These are phyloP conservation scores for Hypoxylon sp. DNA, from an alignment of 2,329 filamentous ascomycete species.

Conservation along the genomic window DNA sequence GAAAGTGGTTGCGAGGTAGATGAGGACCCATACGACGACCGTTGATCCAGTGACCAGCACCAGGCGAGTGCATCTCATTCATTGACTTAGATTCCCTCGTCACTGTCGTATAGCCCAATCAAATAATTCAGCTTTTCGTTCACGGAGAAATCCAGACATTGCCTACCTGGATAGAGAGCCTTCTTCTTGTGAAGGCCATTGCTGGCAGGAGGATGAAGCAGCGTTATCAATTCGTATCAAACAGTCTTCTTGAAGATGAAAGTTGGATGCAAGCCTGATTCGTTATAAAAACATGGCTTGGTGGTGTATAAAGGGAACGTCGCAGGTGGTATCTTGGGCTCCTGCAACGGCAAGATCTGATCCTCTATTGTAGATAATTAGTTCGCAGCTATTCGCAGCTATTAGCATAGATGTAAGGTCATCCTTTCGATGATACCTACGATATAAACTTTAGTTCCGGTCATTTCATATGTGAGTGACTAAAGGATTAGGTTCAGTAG, in stretches of 20 bases:
- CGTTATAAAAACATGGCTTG: background rate
- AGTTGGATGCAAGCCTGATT: background rate
- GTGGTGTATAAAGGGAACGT: conserved; percentile 12
- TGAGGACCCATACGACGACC: conserved; percentile 29
- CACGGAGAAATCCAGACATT: background rate
- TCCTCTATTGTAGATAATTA: conserved; percentile 2
- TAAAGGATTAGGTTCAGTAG: no score
- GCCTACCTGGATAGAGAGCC: background rate
- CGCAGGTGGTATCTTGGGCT: conserved; percentile 15
- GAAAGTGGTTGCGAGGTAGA: conserved; percentile 27
- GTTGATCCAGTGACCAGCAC: conserved; percentile 27
- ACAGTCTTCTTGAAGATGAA: background rate
- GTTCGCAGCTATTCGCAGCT: background rate
- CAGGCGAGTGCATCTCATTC: conserved; percentile 11
- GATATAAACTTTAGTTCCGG: background rate
- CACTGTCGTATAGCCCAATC: conserved; percentile 6
- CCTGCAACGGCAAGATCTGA: background rate
- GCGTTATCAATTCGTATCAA: background rate
- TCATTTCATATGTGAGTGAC: background rate
- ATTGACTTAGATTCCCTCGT: background rate
- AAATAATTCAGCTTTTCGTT: background rate
- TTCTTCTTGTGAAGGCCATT: background rate
- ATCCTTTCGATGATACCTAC: conserved; percentile 6
- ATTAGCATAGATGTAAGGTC: background rate
- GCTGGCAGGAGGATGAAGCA: background rate